Conservation (phyloP, 352 stramenopile genomes). For the Phytophthora sp. region DNA sequence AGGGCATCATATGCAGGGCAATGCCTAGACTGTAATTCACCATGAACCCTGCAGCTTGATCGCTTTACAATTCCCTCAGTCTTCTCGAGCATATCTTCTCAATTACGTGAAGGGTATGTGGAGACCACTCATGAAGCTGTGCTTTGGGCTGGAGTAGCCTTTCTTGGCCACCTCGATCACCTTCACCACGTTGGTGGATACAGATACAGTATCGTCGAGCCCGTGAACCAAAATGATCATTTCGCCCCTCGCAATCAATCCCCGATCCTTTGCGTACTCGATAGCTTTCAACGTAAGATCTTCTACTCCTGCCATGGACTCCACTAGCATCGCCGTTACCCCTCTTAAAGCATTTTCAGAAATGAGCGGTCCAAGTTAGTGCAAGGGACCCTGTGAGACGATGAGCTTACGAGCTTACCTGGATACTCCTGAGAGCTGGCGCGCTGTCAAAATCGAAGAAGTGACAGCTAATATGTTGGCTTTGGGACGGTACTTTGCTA, state of each 20-base stretch:
- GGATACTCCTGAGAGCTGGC: constrained; percentile 80
- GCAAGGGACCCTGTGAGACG: no score
- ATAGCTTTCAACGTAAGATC: constrained; percentile 89
- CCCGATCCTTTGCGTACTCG: constrained; percentile 75
- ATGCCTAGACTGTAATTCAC: neutral
- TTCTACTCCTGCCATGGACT: constrained; percentile 85
- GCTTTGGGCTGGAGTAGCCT: constrained; percentile 66
- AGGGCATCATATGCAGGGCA: constrained; percentile 3
- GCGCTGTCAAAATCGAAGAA: constrained; percentile 64
- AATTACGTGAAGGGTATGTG: constrained; percentile 37
- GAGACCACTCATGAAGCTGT: constrained; percentile 73
- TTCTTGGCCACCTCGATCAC: constrained; percentile 82
- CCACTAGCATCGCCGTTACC: constrained; percentile 66
- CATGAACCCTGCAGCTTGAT: neutral
- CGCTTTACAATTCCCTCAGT: neutral
- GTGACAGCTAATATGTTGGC: constrained; percentile 92
- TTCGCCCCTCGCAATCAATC: constrained; percentile 86
- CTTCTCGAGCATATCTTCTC: neutral
- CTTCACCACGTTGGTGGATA: constrained; percentile 90
- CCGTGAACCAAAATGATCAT: constrained; percentile 92
- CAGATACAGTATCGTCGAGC: constrained; percentile 81
- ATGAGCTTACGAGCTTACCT: constrained; percentile 59
- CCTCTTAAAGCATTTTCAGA: constrained; percentile 49
- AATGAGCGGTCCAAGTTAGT: constrained; percentile 2
- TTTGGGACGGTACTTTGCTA: constrained; percentile 96